These are phyloP conservation scores for Aspergillus leporis DNA, from an alignment of 495 filamentous ascomycete species.

Conservation along the genomic window DNA sequence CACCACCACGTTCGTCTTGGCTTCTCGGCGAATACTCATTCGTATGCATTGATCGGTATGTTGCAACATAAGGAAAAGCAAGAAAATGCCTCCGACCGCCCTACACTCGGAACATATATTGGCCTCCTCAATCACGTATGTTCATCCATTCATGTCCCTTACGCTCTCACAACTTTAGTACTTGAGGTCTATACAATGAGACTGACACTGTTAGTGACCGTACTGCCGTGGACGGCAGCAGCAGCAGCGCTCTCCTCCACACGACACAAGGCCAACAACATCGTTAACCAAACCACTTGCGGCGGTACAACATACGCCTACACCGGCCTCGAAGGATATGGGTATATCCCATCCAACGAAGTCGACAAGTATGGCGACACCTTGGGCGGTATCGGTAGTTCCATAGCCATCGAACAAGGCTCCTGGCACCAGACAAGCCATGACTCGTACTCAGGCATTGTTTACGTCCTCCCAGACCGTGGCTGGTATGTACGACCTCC, in stretches of 20 bases:
- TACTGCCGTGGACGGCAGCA: slow-evolving; percentile 18
- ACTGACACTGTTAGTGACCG: slow-evolving; percentile 19
- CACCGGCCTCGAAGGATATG: slow-evolving; percentile 70
- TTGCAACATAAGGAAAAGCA: no score
- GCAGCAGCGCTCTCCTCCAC: slow-evolving; percentile 12
- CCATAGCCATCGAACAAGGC: slow-evolving; percentile 61
- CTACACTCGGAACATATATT: no score
- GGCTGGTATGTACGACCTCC: slow-evolving; percentile 54
- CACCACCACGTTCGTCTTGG: slow-evolving; percentile 9
- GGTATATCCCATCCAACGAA: slow-evolving; percentile 58
- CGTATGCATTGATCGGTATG: no score
- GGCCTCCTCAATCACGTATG: no score
- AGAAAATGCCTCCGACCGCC: no score
- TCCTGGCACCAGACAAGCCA: slow-evolving; percentile 61
- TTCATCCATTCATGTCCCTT: no score
- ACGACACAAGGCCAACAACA: slow-evolving; percentile 5
- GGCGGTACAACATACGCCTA: slow-evolving; percentile 66
- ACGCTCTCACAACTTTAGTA: neutral
- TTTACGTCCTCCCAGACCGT: slow-evolving; percentile 70
- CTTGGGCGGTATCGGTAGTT: slow-evolving; percentile 66
- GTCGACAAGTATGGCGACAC: slow-evolving; percentile 75
- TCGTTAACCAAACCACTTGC: slow-evolving; percentile 60
- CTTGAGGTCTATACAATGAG: slow-evolving; percentile 21
- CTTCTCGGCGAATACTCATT: neutral
- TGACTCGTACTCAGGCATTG: slow-evolving; percentile 60